These are phyloP conservation scores for Chaetomiaceae sp. DNA, from an alignment of 2,329 filamentous ascomycete genomes.

Conservation along the genomic window DNA sequence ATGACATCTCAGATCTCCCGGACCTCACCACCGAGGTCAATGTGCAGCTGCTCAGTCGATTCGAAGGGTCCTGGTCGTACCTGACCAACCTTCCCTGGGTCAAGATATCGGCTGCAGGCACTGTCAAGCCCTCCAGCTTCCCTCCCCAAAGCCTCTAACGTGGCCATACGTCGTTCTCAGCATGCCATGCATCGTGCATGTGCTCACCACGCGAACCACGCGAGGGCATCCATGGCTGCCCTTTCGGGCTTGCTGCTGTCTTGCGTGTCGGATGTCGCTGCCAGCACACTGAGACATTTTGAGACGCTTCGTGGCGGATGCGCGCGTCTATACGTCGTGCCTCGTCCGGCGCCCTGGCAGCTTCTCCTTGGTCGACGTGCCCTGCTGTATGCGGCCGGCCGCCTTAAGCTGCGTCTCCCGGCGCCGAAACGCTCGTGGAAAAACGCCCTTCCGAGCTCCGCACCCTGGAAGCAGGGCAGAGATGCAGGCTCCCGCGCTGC, in stretches of 20 bases:
- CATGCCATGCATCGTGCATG: neutral
- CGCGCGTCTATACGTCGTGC: conserved; percentile 9
- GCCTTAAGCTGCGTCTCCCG: conserved; percentile 1
- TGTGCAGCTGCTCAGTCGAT: conserved; percentile 61
- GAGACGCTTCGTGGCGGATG: conserved; percentile 7
- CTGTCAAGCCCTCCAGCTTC: conserved; percentile 66
- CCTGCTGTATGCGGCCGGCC: conserved; percentile 10
- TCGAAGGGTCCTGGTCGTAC: conserved; percentile 81
- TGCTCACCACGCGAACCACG: conserved; percentile 4
- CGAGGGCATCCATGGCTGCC: neutral
- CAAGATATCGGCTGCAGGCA: conserved; percentile 63
- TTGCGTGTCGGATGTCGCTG: conserved; percentile 8
- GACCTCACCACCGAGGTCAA: conserved; percentile 68
- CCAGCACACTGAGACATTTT: conserved; percentile 15
- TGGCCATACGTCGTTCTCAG: neutral
- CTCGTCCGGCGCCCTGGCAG: conserved; percentile 3
- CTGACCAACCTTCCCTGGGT: conserved; percentile 73
- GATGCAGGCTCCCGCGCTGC: conserved; percentile 9
- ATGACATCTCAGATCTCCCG: conserved; percentile 54
- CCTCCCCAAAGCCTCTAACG: conserved; percentile 51
- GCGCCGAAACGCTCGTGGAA: neutral
- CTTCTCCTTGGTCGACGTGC: conserved; percentile 7
- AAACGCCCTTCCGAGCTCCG: neutral
- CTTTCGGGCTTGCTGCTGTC: neutral
- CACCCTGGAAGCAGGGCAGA: conserved; percentile 2